Evolutionary conservation across 2,329 filamentous ascomycete genomes (phyloP).

Genomic region (Sarocladium strictum): DNA sequence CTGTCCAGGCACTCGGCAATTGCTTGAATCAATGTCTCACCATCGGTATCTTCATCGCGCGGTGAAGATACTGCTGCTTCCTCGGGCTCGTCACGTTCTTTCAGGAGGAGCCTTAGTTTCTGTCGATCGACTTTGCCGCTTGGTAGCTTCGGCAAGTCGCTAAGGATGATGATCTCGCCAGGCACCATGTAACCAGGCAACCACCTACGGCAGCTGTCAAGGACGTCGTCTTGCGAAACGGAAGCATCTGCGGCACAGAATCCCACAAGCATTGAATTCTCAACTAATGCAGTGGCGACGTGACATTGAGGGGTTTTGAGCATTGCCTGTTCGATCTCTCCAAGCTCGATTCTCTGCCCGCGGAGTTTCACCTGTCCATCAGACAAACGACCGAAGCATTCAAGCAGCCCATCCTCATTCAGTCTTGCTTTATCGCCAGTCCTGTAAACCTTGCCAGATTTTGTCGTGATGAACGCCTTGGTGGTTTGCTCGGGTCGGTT

Average conservation of each 20-base stretch:
- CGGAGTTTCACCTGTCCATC: slow-evolving; percentile 81
- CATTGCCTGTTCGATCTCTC: slow-evolving; percentile 68
- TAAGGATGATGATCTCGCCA: slow-evolving; percentile 59
- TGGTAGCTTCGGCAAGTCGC: slow-evolving; percentile 65
- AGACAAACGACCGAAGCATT: slow-evolving; percentile 75
- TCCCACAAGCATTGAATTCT: slow-evolving; percentile 63
- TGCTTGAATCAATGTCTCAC: background rate
- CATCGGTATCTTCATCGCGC: background rate
- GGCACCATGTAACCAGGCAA: slow-evolving; percentile 82
- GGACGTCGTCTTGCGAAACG: slow-evolving; percentile 35
- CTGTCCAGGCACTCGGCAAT: background rate
- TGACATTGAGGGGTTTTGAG: slow-evolving; percentile 57
- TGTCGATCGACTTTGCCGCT: slow-evolving; percentile 81
- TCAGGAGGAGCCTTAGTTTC: slow-evolving; percentile 30
- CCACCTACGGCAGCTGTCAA: slow-evolving; percentile 62
- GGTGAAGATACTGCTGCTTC: background rate
- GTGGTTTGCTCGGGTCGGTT: slow-evolving; percentile 9
- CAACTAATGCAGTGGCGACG: slow-evolving; percentile 59
- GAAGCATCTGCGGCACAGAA: slow-evolving; percentile 58
- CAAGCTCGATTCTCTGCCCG: slow-evolving; percentile 76
- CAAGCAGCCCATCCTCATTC: slow-evolving; percentile 61
- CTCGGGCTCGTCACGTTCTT: slow-evolving; percentile 30
- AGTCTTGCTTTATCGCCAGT: slow-evolving; percentile 80
- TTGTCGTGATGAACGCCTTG: slow-evolving; percentile 42
- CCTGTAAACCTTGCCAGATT: slow-evolving; percentile 68